A percentile compares a stretch with the other conserved stretches of the same genome.
phyloP scores from a whole-genome alignment of 2,329 filamentous ascomycete genomes.

The Akanthomyces muscarius region DNA sequence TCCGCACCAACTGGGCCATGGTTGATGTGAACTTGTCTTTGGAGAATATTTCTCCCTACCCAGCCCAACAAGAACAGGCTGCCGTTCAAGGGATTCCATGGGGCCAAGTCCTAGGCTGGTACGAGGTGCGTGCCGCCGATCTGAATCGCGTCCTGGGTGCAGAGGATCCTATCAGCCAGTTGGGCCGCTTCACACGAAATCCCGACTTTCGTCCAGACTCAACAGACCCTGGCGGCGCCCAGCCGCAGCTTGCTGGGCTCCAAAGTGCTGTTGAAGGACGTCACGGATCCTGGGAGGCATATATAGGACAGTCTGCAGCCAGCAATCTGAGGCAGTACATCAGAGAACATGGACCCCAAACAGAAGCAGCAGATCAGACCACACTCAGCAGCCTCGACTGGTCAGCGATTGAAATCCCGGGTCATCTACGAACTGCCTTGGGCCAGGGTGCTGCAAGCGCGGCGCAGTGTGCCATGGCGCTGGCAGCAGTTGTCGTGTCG shows the following conservation, averaged over 20 bases:
- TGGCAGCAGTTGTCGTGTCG: background rate
- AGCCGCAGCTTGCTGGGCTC: background rate
- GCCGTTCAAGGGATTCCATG: background rate
- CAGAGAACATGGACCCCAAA: background rate
- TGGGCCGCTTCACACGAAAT: background rate
- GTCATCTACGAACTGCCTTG: background rate
- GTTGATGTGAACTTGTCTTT: background rate
- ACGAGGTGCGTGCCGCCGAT: background rate
- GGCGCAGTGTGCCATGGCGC: conserved; percentile 1
- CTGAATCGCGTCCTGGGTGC: background rate
- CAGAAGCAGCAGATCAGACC: background rate
- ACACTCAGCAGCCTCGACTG: background rate
- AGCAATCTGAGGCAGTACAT: background rate
- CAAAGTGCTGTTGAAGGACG: background rate
- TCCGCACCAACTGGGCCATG: conserved; percentile 1
- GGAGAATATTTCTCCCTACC: background rate
- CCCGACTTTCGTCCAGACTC: background rate
- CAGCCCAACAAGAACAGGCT: background rate
- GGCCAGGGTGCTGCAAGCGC: background rate
- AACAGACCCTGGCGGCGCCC: background rate
- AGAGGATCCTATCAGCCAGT: background rate
- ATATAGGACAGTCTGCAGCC: background rate
- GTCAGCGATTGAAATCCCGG: background rate
- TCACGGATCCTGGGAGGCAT: background rate
- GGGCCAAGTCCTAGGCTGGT: background rate